Evolutionary conservation across 345 rosid species (phyloP).

Genomic region (Rubroshorea leprosula): DNA sequence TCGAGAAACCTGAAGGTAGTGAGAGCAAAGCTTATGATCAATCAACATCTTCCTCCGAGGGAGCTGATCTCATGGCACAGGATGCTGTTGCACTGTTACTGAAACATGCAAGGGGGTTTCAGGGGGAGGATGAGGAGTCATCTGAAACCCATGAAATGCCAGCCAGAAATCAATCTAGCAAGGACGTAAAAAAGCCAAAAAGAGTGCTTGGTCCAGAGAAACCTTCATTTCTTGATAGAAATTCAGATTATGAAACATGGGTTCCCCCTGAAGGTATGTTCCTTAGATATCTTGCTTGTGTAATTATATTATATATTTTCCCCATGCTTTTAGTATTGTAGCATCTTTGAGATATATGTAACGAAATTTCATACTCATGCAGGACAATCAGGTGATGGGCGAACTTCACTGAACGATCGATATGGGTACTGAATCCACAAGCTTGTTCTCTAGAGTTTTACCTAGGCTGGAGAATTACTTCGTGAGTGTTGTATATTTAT

Average conservation of each 20-base stretch:
- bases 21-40: constrained; percentile 24
- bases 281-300: not conserved
- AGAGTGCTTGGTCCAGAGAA: constrained; percentile 68
- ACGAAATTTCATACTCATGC: constrained; percentile 19
- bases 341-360: not conserved
- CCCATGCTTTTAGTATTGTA: too few relatives aligned
- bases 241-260: constrained; percentile 65
- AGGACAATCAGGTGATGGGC: constrained; percentile 98
- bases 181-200: constrained; percentile 46
- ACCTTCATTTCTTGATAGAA: constrained; percentile 55
- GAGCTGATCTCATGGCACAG: constrained; percentile 53
- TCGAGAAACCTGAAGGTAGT: constrained; percentile 29
- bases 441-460: not conserved
- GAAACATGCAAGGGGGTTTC: constrained; percentile 73
- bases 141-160: constrained; percentile 28
- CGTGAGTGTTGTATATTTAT: too few relatives aligned
- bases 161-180: constrained; percentile 21
- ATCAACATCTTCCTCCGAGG: constrained; percentile 30
- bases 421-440: constrained; percentile 54
- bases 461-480: not conserved
- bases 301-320: not conserved
- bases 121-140: constrained; percentile 36
- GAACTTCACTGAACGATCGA: constrained; percentile 80
- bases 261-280: constrained; percentile 86
- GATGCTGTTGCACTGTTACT: constrained; percentile 85